Base-by-base conservation (phyloP, 2,329 filamentous ascomycete genomes). In the Cercospora beticola region DNA sequence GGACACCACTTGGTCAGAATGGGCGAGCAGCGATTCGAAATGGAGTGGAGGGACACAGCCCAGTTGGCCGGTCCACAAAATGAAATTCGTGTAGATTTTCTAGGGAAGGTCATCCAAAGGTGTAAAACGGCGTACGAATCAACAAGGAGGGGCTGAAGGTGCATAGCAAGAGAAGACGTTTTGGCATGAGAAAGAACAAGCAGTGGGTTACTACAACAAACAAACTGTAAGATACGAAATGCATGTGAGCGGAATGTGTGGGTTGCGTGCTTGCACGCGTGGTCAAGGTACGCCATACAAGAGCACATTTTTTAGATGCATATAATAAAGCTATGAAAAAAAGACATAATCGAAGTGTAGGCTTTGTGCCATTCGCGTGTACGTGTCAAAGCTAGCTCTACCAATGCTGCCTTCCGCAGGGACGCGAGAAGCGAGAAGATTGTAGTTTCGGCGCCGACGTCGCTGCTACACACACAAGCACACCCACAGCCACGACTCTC, bases 61-160 rank as follows among this genome's bases (percentile, higher is more conserved):
- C 63, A 30, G 63, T 40, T 49, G 63, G 63, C 49, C 46, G 49
- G 49, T 56, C 54, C 54, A 23, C 36, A 21, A 16, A 33, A 36
- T n/a, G 62, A 59, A 65, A 30, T 66, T 66, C 64, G 43, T 66
- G 64, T 66, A 66, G 31, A 66, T 56, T 61, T 23, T 57, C 59
- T 46, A 46, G 56, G 56, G 36, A n/a, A 43, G 36, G 40, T 28
- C 49, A 52, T 31, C 1, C 14, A 46, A 46, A 62, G 49, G 64
- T 52, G 57, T 23, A 60, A 66, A 61, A 52, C 43, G 64, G 64
- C 64, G 64, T 62, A 52, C 46, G 28, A 52, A 40, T 14, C 9
- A 21, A n/a, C 33, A 43, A 43, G 36, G 36, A 16, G 31, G 31
- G 56, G 43, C 30, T n/a, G 23, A 49, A 14, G 40, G 43, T 62